Evolutionary conservation across 805 yeast species (phyloP), one percentile per base, ranked within the genome.

Genomic region (Starmera pachycereana): DNA sequence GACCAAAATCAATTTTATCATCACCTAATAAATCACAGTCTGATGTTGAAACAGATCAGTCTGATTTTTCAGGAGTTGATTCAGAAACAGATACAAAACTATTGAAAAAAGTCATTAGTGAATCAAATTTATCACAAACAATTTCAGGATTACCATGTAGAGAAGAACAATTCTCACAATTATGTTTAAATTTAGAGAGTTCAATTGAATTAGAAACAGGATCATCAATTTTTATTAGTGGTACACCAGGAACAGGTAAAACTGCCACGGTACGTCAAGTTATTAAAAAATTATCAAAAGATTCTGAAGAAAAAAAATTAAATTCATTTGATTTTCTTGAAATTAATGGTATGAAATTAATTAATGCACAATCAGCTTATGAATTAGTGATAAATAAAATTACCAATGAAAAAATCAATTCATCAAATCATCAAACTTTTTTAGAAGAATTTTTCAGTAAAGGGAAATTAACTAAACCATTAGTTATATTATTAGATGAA

Each of bases 191-290:
- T 33, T 57, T 92, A 4, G 88, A 87, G 49, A 69, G 76, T 35
- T 83, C 95, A 0, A 74, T 90, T 29, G 69, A 69, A 36, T 71
- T 80, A 12, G 73, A 74, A 33, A 71, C 81, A 1, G 97, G 97
- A 0, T 73, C 89, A 8, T 86, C 96, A 48, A 61, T 92, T 6
- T 92, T 89, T 55, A 78, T 92, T 10, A 86, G 96, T 59, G 99
- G 99, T 4, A 87, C 96, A 0, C 98, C 99, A 0, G 99, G 99
- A 8, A 90, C 94, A 2, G 98, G 98, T 11, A 92, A 92, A 56
- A 90, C 98, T 0, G 92, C 95, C 4, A 90, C 97, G 0, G 78
- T 90, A 3, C 64, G 95, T 40, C 95, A 88, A 52, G 97, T 84
- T 0, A 72, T 92, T 22, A 71, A 76, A 29, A 87, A 82, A 51